These are phyloP conservation scores for Hortiboletus campestris DNA, from an alignment of 768 basidiomycete species.

Conservation along the genomic window DNA sequence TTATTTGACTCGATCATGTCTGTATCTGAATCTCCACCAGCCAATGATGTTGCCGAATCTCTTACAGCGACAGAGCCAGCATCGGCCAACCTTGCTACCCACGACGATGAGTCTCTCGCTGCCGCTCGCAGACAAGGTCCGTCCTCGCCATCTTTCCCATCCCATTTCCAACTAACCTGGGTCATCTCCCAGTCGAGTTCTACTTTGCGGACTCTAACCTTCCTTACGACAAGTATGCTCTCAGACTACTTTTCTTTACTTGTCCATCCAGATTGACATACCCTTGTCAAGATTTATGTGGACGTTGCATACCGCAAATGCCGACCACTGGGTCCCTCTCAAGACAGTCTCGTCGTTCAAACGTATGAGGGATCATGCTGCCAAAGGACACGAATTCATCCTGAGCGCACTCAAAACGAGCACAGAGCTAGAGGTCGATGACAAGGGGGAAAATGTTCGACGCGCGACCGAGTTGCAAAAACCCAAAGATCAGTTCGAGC, in stretches of 20 bases:
- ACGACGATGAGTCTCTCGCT: conserved; percentile 42
- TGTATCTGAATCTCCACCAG: conserved; percentile 8
- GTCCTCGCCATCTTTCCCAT: conserved; percentile 14
- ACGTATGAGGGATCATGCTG: conserved; percentile 78
- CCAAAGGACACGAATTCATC: conserved; percentile 66
- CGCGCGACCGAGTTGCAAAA: conserved; percentile 72
- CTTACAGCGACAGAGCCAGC: neutral
- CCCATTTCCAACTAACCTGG: neutral
- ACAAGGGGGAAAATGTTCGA: conserved; percentile 68
- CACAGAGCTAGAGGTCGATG: conserved; percentile 69
- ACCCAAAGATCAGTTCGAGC: conserved; percentile 74
- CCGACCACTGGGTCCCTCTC: conserved; percentile 89
- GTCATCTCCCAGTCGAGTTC: conserved; percentile 69
- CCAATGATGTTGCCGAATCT: neutral
- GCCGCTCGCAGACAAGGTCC: conserved; percentile 57
- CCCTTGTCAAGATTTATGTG: conserved; percentile 78
- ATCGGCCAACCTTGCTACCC: conserved; percentile 16
- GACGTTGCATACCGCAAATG: conserved; percentile 77
- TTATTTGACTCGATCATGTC: conserved; percentile 23
- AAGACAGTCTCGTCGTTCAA: conserved; percentile 89
- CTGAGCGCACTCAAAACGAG: conserved; percentile 58
- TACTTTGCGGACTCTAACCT: conserved; percentile 97
- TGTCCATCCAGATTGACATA: neutral
- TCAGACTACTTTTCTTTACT: neutral
- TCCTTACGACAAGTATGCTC: conserved; percentile 75